Conservation (phyloP, 176 grass and related monocot genomes). For the Aechmea fasciata region DNA sequence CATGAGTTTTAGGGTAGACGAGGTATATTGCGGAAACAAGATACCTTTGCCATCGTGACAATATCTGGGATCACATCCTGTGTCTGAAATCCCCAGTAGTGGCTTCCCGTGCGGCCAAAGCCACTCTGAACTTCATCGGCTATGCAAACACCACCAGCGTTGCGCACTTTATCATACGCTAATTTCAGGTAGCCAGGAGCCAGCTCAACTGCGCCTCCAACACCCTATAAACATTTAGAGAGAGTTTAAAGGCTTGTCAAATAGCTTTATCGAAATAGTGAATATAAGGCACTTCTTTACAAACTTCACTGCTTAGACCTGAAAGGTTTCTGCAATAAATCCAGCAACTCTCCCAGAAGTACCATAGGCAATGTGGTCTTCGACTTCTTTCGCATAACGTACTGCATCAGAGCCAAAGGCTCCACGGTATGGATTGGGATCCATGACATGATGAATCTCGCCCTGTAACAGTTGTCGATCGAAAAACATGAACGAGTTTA, state of each 20-base stretch:
- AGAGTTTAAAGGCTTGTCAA: constrained; percentile 7
- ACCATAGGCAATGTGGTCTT: constrained; percentile 81
- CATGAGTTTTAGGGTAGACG: not conserved
- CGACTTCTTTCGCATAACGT: constrained; percentile 73
- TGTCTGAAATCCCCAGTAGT: constrained; percentile 96
- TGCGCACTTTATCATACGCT: constrained; percentile 70
- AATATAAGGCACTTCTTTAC: not conserved
- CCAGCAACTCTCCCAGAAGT: constrained; percentile 84
- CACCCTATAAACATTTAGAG: constrained; percentile 40
- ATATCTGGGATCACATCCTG: constrained; percentile 85
- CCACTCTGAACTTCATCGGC: constrained; percentile 98
- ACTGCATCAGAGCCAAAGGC: constrained; percentile 61
- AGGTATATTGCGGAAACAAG: not conserved
- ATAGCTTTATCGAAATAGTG: not conserved
- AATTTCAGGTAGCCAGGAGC: constrained; percentile 88
- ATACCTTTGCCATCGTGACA: constrained; percentile 94
- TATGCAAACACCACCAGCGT: constrained; percentile 88
- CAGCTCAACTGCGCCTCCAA: constrained; percentile 81
- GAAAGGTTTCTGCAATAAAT: constrained; percentile 98
- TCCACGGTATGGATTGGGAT: constrained; percentile 82
- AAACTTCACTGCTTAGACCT: constrained; percentile 32
- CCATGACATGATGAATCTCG: constrained; percentile 97
- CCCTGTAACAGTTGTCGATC: constrained; percentile 37
- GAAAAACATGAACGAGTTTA: not conserved
- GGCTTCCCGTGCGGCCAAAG: constrained; percentile 85